Percentiles rank a stretch among this genome's conserved stretches.
Conservation (phyloP, 805 yeast species). For the Ogataea trehalophila region DNA sequence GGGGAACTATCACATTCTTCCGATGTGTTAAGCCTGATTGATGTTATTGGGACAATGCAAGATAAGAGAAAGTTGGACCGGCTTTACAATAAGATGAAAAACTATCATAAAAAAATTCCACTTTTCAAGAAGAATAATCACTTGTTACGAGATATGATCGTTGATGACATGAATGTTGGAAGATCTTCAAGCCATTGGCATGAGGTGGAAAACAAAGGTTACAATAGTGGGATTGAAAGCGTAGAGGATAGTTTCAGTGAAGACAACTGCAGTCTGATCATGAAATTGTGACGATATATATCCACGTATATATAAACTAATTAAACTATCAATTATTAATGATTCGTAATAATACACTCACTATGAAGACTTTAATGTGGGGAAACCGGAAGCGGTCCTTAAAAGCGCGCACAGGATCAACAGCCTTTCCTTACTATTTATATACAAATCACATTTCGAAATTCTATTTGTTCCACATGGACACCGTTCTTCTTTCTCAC, state of each 20-base stretch:
- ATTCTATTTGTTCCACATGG: no score
- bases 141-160: conserved; percentile 10
- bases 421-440: no score
- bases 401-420: no score
- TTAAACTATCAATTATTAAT: background rate
- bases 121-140: conserved; percentile 10
- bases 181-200: background rate
- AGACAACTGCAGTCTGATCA: background rate
- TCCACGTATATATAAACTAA: background rate
- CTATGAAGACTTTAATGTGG: no score
- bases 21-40: conserved; percentile 16
- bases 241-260: background rate
- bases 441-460: no score
- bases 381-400: no score
- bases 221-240: background rate
- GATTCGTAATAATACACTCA: no score
- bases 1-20: conserved; percentile 24
- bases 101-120: conserved; percentile 12
- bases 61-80: conserved; percentile 8
- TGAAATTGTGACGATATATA: background rate
- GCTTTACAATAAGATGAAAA: conserved; percentile 10
- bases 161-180: background rate
- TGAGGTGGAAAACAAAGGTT: no score
- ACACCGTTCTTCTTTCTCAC: no score
- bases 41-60: conserved; percentile 7